These are phyloP conservation scores for Incumbomyces lentus DNA, from an alignment of 2,329 filamentous ascomycete genomes.

Conservation along the genomic window DNA sequence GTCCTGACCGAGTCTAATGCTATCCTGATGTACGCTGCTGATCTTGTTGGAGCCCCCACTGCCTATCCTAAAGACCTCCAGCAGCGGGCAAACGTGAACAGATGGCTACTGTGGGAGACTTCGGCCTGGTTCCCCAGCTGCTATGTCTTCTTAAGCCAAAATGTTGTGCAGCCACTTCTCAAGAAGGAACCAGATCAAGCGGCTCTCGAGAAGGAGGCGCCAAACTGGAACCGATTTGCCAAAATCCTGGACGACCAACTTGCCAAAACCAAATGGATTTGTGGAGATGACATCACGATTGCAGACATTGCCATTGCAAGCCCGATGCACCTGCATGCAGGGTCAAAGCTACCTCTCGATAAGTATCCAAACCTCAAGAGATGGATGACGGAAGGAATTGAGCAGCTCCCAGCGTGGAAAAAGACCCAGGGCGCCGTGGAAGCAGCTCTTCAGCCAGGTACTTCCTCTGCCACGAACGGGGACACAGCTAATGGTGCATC, in stretches of 20 bases:
- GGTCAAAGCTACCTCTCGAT: constrained; percentile 28
- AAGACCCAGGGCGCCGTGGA: constrained; percentile 32
- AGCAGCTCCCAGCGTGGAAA: constrained; percentile 30
- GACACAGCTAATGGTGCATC: constrained; percentile 10
- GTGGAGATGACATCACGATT: constrained; percentile 30
- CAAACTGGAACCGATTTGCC: constrained; percentile 29
- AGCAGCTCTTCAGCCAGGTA: constrained; percentile 26
- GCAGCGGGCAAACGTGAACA: constrained; percentile 29
- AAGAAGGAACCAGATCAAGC: constrained; percentile 27
- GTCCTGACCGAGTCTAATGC: constrained; percentile 34
- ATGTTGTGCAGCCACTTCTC: constrained; percentile 32
- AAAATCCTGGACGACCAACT: constrained; percentile 30
- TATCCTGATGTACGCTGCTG: constrained; percentile 33
- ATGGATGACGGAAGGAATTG: constrained; percentile 30
- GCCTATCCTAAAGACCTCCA: constrained; percentile 33
- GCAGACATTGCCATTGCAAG: constrained; percentile 34
- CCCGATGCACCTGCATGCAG: constrained; percentile 31
- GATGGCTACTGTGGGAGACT: constrained; percentile 35
- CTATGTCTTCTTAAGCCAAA: constrained; percentile 33
- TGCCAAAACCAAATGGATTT: constrained; percentile 29
- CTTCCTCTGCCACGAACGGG: background rate
- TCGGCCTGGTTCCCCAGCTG: constrained; percentile 32
- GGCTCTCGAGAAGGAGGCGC: constrained; percentile 27
- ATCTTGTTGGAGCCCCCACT: constrained; percentile 22
- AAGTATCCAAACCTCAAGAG: constrained; percentile 29